Percentiles rank a stretch among this genome's conserved stretches.
Evolutionary conservation across 2,329 filamentous ascomycete genomes (phyloP).

Genomic region (Tolypocladium sp.): DNA sequence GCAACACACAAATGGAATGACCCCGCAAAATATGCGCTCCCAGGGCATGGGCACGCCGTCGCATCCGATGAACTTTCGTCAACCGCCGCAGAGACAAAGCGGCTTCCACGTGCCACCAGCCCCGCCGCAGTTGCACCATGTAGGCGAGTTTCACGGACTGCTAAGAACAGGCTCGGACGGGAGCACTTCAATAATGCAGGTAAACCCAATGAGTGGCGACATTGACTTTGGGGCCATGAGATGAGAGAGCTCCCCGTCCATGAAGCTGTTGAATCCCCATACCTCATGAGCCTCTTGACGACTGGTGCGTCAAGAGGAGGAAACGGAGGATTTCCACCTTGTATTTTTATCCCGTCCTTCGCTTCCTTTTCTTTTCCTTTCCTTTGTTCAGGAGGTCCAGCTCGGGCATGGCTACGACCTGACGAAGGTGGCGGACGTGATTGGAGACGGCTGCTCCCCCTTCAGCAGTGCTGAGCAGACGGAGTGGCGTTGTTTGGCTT

Average conservation of each 20-base stretch:
- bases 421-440: background rate
- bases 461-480: background rate
- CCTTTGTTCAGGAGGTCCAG: background rate
- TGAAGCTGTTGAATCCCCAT: background rate
- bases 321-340: background rate
- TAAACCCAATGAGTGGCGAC: conserved; percentile 17
- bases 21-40: conserved; percentile 12
- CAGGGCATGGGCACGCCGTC: conserved; percentile 15
- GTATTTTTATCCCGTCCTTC: background rate
- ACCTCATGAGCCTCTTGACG: background rate
- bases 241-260: background rate
- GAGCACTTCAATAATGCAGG: conserved; percentile 12
- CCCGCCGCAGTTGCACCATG: conserved; percentile 15
- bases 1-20: conserved; percentile 16
- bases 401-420: background rate
- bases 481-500: background rate
- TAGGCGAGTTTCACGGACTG: conserved; percentile 38
- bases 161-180: conserved; percentile 34
- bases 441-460: background rate
- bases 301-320: background rate
- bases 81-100: conserved; percentile 18
- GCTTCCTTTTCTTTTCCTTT: background rate
- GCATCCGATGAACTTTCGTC: conserved; percentile 18
- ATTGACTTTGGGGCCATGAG: conserved; percentile 15
- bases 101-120: conserved; percentile 20